phyloP scores from a whole-genome alignment of 1,284 basidiomycete species.

The Tremellales sp. region DNA sequence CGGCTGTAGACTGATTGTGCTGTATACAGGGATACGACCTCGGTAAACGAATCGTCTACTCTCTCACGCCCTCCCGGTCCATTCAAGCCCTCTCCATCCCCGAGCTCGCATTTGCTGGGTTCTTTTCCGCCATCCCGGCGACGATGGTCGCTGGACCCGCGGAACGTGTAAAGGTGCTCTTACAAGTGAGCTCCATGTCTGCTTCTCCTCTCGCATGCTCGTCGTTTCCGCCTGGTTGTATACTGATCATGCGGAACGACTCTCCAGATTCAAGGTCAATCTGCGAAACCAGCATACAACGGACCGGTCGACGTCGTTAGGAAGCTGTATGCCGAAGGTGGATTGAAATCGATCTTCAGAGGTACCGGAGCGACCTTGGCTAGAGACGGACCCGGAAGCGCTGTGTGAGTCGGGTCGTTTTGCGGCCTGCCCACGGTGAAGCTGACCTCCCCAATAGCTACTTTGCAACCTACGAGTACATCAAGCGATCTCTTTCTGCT shows the following conservation, averaged over 20 bases:
- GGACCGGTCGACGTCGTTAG: slow-evolving; percentile 89
- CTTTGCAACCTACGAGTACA: slow-evolving; percentile 94
- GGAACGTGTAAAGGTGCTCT: slow-evolving; percentile 92
- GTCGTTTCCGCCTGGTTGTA: background rate
- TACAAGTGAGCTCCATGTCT: slow-evolving; percentile 61
- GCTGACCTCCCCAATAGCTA: slow-evolving; percentile 57
- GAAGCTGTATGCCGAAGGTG: slow-evolving; percentile 92
- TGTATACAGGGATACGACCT: slow-evolving; percentile 77
- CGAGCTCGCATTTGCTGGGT: slow-evolving; percentile 90
- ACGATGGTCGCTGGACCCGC: slow-evolving; percentile 91
- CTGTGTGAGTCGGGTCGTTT: slow-evolving; percentile 63
- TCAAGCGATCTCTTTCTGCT: slow-evolving; percentile 70
- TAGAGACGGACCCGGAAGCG: slow-evolving; percentile 93
- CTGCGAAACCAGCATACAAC: slow-evolving; percentile 71
- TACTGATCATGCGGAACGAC: background rate
- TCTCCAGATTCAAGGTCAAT: slow-evolving; percentile 80
- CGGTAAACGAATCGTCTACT: slow-evolving; percentile 82
- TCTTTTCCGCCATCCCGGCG: slow-evolving; percentile 89
- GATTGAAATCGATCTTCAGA: slow-evolving; percentile 85
- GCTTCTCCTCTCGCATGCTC: slow-evolving; percentile 4
- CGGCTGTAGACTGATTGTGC: background rate
- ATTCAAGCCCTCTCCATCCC: slow-evolving; percentile 61
- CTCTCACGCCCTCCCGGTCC: slow-evolving; percentile 49
- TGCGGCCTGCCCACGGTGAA: background rate
- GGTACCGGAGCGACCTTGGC: slow-evolving; percentile 89